Conservation (phyloP, 2,329 filamentous ascomycete genomes). For the Phaeosphaeria sp. region DNA sequence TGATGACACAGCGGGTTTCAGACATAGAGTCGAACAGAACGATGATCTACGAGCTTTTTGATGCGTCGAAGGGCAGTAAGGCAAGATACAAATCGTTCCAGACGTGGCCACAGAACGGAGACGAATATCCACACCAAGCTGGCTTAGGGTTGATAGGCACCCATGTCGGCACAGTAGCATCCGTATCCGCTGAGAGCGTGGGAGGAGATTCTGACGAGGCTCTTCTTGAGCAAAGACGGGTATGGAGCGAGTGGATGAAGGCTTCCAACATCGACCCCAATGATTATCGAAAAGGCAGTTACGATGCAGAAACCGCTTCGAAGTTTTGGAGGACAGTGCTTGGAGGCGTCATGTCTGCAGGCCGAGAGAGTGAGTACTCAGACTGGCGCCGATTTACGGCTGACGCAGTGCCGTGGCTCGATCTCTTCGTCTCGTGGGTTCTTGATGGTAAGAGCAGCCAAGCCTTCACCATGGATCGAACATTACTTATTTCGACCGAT, state of each 20-base stretch:
- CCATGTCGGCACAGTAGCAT: not conserved
- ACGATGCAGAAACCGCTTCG: not conserved
- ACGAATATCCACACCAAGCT: not conserved
- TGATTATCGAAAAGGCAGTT: not conserved
- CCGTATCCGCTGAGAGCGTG: not conserved
- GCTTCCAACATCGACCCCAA: not conserved
- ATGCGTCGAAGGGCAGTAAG: not conserved
- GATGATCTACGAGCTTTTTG: not conserved
- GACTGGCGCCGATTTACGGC: not conserved
- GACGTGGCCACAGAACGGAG: not conserved
- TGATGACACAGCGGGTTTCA: not conserved
- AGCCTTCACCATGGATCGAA: not conserved
- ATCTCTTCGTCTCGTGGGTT: not conserved
- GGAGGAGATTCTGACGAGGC: not conserved
- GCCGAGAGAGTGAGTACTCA: not conserved
- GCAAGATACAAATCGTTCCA: not conserved
- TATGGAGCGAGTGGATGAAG: not conserved
- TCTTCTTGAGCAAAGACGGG: not conserved
- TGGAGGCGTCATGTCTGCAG: not conserved
- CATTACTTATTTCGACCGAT: not conserved
- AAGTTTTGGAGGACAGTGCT: not conserved
- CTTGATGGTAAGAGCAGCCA: not conserved
- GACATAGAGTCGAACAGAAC: not conserved
- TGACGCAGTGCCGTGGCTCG: not conserved
- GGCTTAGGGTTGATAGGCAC: not conserved